Base-by-base conservation (phyloP, 2,329 filamentous ascomycete species). In the Penicillium brasilianum region DNA sequence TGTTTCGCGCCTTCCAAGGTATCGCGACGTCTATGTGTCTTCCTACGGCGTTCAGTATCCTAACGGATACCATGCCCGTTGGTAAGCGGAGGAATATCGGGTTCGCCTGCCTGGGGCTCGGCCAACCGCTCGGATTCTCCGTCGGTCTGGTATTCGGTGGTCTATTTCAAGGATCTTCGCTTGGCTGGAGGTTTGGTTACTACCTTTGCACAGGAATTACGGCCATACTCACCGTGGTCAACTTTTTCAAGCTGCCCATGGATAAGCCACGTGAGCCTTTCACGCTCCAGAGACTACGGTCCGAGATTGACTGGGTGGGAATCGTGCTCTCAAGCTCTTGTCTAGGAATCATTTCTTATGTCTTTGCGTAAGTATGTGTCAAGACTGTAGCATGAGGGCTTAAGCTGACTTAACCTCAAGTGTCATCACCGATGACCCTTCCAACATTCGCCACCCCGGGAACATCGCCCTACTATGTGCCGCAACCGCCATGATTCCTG, bases 221-320 rank as follows among this genome's bases (percentile, higher is more conserved):
- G 8, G 51, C 36, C 20, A 37, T 37, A 13, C 36, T 37, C 20
- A 36, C 32, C 2, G 20, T 52, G 32, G 25, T 82, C 74, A 73
- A 76, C 69, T 28, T 63, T 80, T 51, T 82, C 82, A 11, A 75
- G 25, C 32, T 67, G 43, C 65, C 65, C 1, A 60, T 56, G 8
- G 65, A 67, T 34, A 54, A 34, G 25, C 52, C 51, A 28, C 59
- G 57, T 49, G 49, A 58, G 4, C 28, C 61, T 1, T 39, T 66
- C 16, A 44, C 62, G 1, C 57, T 60, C 25, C 34, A 43, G 28
- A 30, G 65, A 48, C 30, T 65, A 10, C 36, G 48, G 13, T 62
- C 63, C 20, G 70, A 84, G 4, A 82, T 86, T 46, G 84, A 86
- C 61, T 86, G 83, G 84, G 68, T 83, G 36, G 84, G 83, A 0